Percentiles rank a stretch among this genome's conserved stretches.
These are phyloP conservation scores for Hericium alpestre DNA, from an alignment of 768 basidiomycete genomes.

Conservation along the genomic window DNA sequence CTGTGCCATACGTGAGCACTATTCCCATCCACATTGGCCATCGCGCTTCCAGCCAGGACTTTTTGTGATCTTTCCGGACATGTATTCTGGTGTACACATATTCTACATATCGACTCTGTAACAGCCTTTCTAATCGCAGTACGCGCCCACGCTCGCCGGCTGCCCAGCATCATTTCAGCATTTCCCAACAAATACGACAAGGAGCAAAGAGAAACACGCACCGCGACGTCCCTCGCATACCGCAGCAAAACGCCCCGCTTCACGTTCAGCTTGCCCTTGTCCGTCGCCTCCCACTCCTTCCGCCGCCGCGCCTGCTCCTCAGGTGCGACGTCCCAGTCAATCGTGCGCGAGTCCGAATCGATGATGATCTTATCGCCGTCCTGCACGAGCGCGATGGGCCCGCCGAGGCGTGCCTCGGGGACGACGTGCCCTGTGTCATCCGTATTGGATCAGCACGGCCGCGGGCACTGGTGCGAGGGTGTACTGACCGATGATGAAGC, in stretches of 20 bases:
- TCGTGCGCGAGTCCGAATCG: slow-evolving; percentile 52
- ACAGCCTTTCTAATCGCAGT: slow-evolving; percentile 46
- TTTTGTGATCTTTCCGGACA: too few species aligned
- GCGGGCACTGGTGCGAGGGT: neutral
- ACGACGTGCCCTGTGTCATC: slow-evolving; percentile 40
- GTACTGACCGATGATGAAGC: slow-evolving; percentile 45
- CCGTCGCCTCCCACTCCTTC: slow-evolving; percentile 60
- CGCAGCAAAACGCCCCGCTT: slow-evolving; percentile 66
- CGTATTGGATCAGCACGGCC: slow-evolving; percentile 6
- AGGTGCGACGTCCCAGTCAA: slow-evolving; percentile 58
- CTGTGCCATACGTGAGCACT: neutral
- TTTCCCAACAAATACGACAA: neutral
- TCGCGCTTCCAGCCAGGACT: too few species aligned
- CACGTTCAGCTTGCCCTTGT: slow-evolving; percentile 53
- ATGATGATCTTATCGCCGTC: slow-evolving; percentile 76
- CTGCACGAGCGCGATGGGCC: slow-evolving; percentile 78
- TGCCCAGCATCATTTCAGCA: slow-evolving; percentile 19
- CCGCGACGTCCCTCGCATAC: slow-evolving; percentile 81
- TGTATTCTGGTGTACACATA: too few species aligned
- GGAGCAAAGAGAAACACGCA: slow-evolving; percentile 31
- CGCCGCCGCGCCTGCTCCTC: slow-evolving; percentile 57
- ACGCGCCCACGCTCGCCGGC: slow-evolving; percentile 78
- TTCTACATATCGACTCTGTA: too few species aligned
- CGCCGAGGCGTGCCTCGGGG: slow-evolving; percentile 65
- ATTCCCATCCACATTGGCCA: neutral